Percentiles rank a stretch among this genome's conserved stretches.
Conservation (phyloP, 2,329 filamentous ascomycete genomes). For the Neoascochyta sp. region DNA sequence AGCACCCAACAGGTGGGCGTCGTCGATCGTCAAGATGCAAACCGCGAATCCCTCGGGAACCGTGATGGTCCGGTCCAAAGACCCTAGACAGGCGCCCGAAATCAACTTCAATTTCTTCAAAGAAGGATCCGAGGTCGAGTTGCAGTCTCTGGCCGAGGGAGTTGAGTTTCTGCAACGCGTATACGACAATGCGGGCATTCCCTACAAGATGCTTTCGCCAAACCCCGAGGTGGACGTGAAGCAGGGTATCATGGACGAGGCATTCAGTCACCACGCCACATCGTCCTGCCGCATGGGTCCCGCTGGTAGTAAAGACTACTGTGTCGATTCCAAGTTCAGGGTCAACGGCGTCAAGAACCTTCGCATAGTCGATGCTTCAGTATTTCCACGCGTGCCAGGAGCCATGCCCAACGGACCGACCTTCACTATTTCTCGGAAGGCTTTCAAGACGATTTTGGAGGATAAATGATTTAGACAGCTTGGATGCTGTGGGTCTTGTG, state of each 20-base stretch:
- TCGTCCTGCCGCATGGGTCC: slow-evolving; percentile 10
- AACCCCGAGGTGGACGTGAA: slow-evolving; percentile 5
- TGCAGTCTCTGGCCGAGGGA: slow-evolving; percentile 8
- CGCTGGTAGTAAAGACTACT: slow-evolving; percentile 1
- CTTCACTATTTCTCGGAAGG: slow-evolving; percentile 9
- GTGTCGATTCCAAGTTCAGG: slow-evolving; percentile 13
- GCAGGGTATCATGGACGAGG: slow-evolving; percentile 10
- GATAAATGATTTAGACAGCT: not conserved
- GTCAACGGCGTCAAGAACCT: slow-evolving; percentile 42
- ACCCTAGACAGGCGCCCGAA: slow-evolving; percentile 58
- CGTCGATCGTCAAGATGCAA: slow-evolving; percentile 53
- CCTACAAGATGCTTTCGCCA: slow-evolving; percentile 3
- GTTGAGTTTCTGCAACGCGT: slow-evolving; percentile 4
- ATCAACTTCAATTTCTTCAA: slow-evolving; percentile 41
- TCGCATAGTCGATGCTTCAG: slow-evolving; percentile 59
- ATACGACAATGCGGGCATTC: slow-evolving; percentile 1
- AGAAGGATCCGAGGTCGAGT: slow-evolving; percentile 3
- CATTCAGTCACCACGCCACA: slow-evolving; percentile 12
- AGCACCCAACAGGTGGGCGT: slow-evolving; percentile 39
- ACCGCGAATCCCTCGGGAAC: slow-evolving; percentile 57
- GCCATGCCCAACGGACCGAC: slow-evolving; percentile 8
- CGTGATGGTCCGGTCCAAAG: slow-evolving; percentile 55
- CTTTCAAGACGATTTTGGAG: slow-evolving; percentile 7
- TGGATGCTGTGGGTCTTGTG: not conserved
- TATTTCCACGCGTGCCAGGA: slow-evolving; percentile 50